A percentile compares a stretch with the other conserved stretches of the same genome.
phyloP scores from a whole-genome alignment of 371 early-diverging fungal species.

The Actinomortierella ambigua region DNA sequence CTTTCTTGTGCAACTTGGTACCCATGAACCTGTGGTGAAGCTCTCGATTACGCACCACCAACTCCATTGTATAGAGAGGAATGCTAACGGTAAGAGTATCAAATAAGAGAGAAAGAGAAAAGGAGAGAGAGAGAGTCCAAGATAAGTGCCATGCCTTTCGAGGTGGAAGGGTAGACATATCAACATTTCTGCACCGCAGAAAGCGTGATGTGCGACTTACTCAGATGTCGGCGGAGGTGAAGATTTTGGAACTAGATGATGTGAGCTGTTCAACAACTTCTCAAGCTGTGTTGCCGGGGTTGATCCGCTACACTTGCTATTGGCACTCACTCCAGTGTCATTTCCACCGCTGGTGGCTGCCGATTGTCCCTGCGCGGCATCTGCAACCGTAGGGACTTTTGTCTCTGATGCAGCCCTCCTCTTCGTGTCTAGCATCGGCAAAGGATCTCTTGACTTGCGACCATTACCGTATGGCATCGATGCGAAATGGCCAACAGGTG shows the following conservation, averaged over 20 bases:
- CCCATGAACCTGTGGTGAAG: slow-evolving; percentile 40
- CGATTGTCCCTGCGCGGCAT: too few relatives aligned
- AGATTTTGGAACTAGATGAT: slow-evolving; percentile 35
- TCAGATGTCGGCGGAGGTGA: slow-evolving; percentile 20
- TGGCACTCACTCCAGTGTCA: too few relatives aligned
- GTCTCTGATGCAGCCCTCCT: too few relatives aligned
- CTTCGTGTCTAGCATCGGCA: too few relatives aligned
- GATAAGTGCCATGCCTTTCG: too few relatives aligned
- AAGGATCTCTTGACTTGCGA: too few relatives aligned
- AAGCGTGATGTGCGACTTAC: slow-evolving; percentile 21
- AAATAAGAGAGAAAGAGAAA: not conserved
- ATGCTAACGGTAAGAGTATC: slow-evolving; percentile 8
- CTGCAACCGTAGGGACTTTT: too few relatives aligned
- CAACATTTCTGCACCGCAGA: not conserved
- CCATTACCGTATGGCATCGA: too few relatives aligned
- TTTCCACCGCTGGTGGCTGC: too few relatives aligned
- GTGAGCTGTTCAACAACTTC: slow-evolving; percentile 39
- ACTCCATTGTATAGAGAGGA: slow-evolving; percentile 40
- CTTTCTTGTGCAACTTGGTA: slow-evolving; percentile 40
- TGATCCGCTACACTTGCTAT: too few relatives aligned
- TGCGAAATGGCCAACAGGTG: too few relatives aligned
- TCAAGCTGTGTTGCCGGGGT: slow-evolving; percentile 26
- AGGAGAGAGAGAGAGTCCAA: too few relatives aligned
- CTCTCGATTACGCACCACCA: slow-evolving; percentile 40
- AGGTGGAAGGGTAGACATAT: not conserved